phyloP scores from a whole-genome alignment of 345 rosid species.

The Boechera retrofracta region DNA sequence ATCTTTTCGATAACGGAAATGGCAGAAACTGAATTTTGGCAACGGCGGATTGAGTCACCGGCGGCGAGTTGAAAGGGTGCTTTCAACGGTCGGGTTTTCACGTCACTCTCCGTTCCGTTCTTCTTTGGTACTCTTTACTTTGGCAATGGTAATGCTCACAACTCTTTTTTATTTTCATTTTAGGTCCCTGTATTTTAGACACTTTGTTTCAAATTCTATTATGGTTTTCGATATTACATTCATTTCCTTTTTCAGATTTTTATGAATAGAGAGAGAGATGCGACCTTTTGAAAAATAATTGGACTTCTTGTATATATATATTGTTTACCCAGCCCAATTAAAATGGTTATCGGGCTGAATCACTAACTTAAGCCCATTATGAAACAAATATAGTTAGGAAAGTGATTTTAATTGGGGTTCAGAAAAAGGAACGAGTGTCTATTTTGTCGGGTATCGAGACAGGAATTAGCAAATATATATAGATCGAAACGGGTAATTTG shows the following conservation, averaged over 20 bases:
- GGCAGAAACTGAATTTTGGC: not conserved
- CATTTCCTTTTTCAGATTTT: not conserved
- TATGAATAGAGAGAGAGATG: not conserved
- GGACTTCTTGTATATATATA: not conserved
- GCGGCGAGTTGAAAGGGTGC: slow-evolving; percentile 40
- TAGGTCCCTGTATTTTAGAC: slow-evolving; percentile 21
- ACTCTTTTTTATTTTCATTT: slow-evolving; percentile 31
- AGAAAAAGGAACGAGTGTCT: not conserved
- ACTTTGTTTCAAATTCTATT: not conserved
- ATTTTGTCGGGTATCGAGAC: too few relatives aligned
- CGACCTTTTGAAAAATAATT: not conserved
- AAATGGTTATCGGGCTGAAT: not conserved
- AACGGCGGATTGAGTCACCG: slow-evolving; percentile 33
- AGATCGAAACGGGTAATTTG: too few relatives aligned
- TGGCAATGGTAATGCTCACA: slow-evolving; percentile 10
- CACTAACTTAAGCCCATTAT: slow-evolving; percentile 5
- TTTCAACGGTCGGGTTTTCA: slow-evolving; percentile 47
- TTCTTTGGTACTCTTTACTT: slow-evolving; percentile 28
- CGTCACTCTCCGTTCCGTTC: slow-evolving; percentile 42
- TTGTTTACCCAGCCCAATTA: slow-evolving; percentile 7
- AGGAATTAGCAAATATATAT: too few relatives aligned
- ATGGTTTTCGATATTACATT: not conserved
- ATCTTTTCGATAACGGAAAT: slow-evolving; percentile 27
- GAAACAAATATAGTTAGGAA: not conserved
- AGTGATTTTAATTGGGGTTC: not conserved